A percentile compares a stretch with the other conserved stretches of the same genome.
phyloP scores from a whole-genome alignment of 306 rosid genomes.

The Castanopsis chinensis region DNA sequence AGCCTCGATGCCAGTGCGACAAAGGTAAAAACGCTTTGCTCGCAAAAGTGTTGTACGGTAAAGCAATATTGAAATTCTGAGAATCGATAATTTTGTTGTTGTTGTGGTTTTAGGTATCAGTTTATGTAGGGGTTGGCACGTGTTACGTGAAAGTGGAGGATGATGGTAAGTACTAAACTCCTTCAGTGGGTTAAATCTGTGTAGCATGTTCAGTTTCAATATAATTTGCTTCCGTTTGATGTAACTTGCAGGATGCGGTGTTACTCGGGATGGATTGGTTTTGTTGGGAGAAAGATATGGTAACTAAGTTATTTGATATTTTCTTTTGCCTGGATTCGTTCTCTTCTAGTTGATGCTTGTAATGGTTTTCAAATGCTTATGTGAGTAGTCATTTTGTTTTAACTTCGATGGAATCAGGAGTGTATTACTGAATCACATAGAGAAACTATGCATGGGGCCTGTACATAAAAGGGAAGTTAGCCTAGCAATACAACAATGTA shows the following conservation, averaged over 20 bases:
- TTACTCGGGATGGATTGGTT: slow-evolving; percentile 77
- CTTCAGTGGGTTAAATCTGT: slow-evolving; percentile 14
- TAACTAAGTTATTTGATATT: slow-evolving; percentile 14
- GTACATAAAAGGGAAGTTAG: too few relatives aligned
- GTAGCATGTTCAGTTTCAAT: background rate
- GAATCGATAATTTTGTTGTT: slow-evolving; percentile 13
- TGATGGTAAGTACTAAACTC: slow-evolving; percentile 49
- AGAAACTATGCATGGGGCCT: too few relatives aligned
- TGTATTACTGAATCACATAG: too few relatives aligned
- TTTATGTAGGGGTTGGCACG: slow-evolving; percentile 57
- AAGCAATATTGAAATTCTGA: slow-evolving; percentile 4
- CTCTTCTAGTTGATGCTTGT: slow-evolving; percentile 12
- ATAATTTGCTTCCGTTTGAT: background rate
- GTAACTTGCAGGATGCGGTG: slow-evolving; percentile 64
- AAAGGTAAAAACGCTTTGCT: slow-evolving; percentile 36
- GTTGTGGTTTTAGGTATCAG: slow-evolving; percentile 46
- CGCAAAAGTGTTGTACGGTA: background rate
- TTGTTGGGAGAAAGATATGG: slow-evolving; percentile 90
- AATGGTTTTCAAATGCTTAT: slow-evolving; percentile 1
- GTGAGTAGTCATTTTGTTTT: background rate
- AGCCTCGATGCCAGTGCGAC: slow-evolving; percentile 75
- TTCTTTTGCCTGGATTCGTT: background rate
- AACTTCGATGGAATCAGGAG: too few relatives aligned
- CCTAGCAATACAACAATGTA: too few relatives aligned
- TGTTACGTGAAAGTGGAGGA: slow-evolving; percentile 75